Conservation (phyloP, 2,329 filamentous ascomycete genomes). For the Cryphonectria nitschkei region DNA sequence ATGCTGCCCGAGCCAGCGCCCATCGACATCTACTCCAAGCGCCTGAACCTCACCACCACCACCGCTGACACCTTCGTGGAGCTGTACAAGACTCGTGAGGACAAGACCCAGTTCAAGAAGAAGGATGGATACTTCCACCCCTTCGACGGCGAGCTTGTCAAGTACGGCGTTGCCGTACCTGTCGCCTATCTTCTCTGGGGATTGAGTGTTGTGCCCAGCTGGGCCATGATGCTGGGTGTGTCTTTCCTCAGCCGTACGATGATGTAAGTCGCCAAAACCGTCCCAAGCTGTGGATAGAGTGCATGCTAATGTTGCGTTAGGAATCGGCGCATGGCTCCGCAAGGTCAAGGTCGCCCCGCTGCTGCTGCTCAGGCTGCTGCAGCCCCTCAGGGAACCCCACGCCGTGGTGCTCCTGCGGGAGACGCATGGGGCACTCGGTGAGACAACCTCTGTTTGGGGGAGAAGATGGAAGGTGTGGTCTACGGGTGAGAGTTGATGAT, state of each 20-base stretch:
- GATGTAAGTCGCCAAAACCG: constrained; percentile 63
- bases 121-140: constrained; percentile 75
- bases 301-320: constrained; percentile 34
- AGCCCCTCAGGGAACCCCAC: constrained; percentile 26
- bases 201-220: constrained; percentile 70
- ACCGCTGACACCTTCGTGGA: constrained; percentile 66
- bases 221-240: constrained; percentile 77
- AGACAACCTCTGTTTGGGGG: background rate
- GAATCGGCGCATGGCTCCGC: constrained; percentile 22
- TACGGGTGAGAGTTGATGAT: constrained; percentile 18
- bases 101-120: constrained; percentile 44
- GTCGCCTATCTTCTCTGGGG: constrained; percentile 70
- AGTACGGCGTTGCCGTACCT: constrained; percentile 65
- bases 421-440: constrained; percentile 34
- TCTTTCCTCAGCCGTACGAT: constrained; percentile 74
- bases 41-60: constrained; percentile 71
- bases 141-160: constrained; percentile 68
- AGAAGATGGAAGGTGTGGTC: background rate
- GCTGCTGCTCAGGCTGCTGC: constrained; percentile 28
- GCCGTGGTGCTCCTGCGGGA: constrained; percentile 34
- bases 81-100: constrained; percentile 59
- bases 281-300: constrained; percentile 15
- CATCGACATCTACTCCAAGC: constrained; percentile 66
- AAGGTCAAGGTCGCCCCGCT: constrained; percentile 18
- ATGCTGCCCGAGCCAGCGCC: constrained; percentile 67